Percentiles rank a stretch among this genome's conserved stretches.
Conservation (phyloP, 108 stramenopile species). For the Cyclotella atomus region DNA sequence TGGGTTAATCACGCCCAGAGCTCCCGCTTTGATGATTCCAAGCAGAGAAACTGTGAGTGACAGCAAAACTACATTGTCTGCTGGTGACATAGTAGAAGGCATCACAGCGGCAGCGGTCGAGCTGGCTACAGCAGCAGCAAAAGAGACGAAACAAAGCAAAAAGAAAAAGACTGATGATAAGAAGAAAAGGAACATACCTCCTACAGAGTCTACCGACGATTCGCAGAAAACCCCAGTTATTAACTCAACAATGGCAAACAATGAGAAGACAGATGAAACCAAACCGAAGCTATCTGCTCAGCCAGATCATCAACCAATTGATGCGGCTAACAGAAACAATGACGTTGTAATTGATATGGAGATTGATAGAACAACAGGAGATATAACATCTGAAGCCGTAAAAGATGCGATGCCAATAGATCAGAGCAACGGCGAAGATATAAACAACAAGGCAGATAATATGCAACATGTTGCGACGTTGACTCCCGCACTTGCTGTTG, state of each 20-base stretch:
- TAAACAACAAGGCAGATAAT: conserved; percentile 3
- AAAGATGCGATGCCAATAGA: too few species aligned
- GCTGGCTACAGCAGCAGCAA: background rate
- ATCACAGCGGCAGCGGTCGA: background rate
- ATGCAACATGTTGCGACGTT: background rate
- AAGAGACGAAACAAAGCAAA: conserved; percentile 1
- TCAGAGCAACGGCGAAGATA: too few species aligned
- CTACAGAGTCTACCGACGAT: background rate
- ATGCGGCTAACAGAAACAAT: too few species aligned
- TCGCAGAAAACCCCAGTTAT: background rate
- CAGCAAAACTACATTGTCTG: conserved; percentile 8
- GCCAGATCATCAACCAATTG: too few species aligned
- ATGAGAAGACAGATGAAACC: background rate
- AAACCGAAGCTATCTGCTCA: background rate
- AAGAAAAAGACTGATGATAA: background rate
- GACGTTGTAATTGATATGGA: too few species aligned
- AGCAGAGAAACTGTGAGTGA: conserved; percentile 5
- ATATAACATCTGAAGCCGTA: too few species aligned
- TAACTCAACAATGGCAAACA: background rate
- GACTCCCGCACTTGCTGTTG: background rate
- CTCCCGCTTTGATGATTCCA: conserved; percentile 35
- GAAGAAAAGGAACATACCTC: conserved; percentile 7
- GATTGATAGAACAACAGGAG: too few species aligned
- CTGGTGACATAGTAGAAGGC: background rate
- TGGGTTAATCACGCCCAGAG: conserved; percentile 35